Evolutionary conservation across 2,329 filamentous ascomycete genomes (phyloP), one percentile per base, ranked within the genome.

Genomic region (Cryphonectria naterciae): DNA sequence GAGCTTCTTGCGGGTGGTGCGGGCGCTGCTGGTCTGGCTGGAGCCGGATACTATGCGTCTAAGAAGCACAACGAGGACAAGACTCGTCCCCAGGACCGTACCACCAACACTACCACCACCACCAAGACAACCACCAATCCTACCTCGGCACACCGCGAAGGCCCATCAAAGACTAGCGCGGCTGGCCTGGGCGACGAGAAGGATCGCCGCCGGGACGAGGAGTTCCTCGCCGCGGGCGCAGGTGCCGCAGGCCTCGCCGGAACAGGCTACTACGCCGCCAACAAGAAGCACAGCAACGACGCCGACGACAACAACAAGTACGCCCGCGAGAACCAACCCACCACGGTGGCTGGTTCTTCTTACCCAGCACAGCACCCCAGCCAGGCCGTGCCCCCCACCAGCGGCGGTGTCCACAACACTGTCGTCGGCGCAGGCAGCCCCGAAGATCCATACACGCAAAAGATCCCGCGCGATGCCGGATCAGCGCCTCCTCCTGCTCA

Each of bases 351-450:
- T 15, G 67, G 62, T n/a, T 10, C 46, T 46, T 37, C 37, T 3
- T 39, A 39, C 7, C 1, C 28, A 1, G 43, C 58, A n/a, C 46
- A 58, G n/a, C 58, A 56, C 1, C 13, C 15, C 11, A 15, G 7
- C 13, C 58, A 54, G 28, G 28, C 49, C 3, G 25, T 46, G 3
- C 54, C 46, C 6, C 25, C 56, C 1, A 54, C 61, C 32, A 19
- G 58, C 22, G 70, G 70, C 0, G 70, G 70, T 15, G 60, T 72
- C n/a, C 68, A 68, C 65, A 72, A 72, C 46, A 72, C 70, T 1
- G 68, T 72, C 2, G 43, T 68, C 7, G 70, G 70, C 17, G 68
- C 70, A 13, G 70, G 70, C 0, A 72, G 70, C 2, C 17, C 63
- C 5, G 70, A 70, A 7, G 54, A 70, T 2, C 41, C 68, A 2